A percentile compares a stretch with the other conserved stretches of the same genome.
Evolutionary conservation across 257 asterid genomes (phyloP).

Genomic region (Solanum virginianum): DNA sequence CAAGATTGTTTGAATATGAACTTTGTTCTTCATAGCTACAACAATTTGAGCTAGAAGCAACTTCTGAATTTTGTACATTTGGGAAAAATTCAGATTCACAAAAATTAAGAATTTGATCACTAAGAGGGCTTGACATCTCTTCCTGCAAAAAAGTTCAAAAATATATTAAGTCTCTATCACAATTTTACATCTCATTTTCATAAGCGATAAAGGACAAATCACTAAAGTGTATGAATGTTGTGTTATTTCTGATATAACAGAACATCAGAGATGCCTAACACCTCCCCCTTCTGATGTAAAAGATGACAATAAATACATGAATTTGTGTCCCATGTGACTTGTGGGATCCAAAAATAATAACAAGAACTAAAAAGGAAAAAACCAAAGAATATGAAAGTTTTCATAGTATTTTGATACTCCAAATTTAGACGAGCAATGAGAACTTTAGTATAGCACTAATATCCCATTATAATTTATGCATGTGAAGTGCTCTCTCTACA

Average conservation of each 20-base stretch:
- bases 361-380: not conserved
- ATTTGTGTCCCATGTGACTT: not conserved
- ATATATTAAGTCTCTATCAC: not conserved
- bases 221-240: not conserved
- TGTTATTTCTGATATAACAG: not conserved
- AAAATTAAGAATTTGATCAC: conserved; percentile 57
- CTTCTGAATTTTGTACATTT: conserved; percentile 60
- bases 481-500: conserved; percentile 17
- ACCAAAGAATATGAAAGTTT: not conserved
- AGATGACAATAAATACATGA: not conserved
- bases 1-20: conserved; percentile 35
- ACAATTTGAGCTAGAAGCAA: conserved; percentile 67
- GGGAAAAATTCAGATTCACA: conserved; percentile 60
- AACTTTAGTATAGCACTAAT: conserved; percentile 27
- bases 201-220: not conserved
- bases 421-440: conserved; percentile 25
- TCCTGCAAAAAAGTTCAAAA: conserved; percentile 27
- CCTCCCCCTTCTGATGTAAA: not conserved
- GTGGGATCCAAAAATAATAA: not conserved
- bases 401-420: conserved; percentile 1
- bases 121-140: conserved; percentile 61
- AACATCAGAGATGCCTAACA: not conserved
- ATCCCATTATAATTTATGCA: conserved; percentile 9
- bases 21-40: conserved; percentile 29
- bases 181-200: not conserved